Evolutionary conservation across 139 green algal genomes (phyloP), one percentile per base, ranked within the genome.

Genomic region (Zygnema cylindricum): DNA sequence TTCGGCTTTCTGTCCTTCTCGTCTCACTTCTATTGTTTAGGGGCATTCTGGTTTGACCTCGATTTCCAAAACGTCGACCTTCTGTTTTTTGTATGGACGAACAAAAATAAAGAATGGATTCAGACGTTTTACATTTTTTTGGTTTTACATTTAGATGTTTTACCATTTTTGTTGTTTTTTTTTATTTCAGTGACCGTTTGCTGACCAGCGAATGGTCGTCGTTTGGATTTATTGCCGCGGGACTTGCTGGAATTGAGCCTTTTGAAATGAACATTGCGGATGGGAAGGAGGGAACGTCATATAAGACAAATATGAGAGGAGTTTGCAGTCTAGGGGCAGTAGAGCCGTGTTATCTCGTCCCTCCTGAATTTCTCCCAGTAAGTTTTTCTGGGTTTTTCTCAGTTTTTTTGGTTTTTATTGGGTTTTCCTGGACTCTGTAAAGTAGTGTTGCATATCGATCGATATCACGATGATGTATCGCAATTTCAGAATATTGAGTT

Each of bases 141-240:
- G n/a, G n/a, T n/a, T n/a, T n/a, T n/a, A n/a, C n/a, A n/a, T n/a
- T n/a, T n/a, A n/a, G n/a, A n/a, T n/a, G n/a, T n/a, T n/a, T n/a
- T n/a, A n/a, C n/a, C n/a, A n/a, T n/a, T n/a, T n/a, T n/a, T n/a
- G n/a, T n/a, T n/a, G n/a, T n/a, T n/a, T n/a, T n/a, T n/a, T n/a
- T n/a, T n/a, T n/a, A n/a, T n/a, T n/a, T 7, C 81, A 87, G 84
- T 69, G 84, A 89, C 43, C 7, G 82, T 63, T 69, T 89, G 1
- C 40, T 89, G 57, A 87, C 69, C 23, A 77, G 40, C 33, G 84
- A 89, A 11, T 41, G 35, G 40, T 89, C 84, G 75, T 73, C 84
- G 43, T 89, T 89, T 42, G 84, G 84, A 1, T 89, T 86, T 42
- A 69, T 89, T 21, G 84, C 84, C 1, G 42, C 71, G 73, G 84